Evolutionary conservation across 2,329 filamentous ascomycete species (phyloP), one percentile per base, ranked within the genome.

Genomic region (Claviceps arundinis): DNA sequence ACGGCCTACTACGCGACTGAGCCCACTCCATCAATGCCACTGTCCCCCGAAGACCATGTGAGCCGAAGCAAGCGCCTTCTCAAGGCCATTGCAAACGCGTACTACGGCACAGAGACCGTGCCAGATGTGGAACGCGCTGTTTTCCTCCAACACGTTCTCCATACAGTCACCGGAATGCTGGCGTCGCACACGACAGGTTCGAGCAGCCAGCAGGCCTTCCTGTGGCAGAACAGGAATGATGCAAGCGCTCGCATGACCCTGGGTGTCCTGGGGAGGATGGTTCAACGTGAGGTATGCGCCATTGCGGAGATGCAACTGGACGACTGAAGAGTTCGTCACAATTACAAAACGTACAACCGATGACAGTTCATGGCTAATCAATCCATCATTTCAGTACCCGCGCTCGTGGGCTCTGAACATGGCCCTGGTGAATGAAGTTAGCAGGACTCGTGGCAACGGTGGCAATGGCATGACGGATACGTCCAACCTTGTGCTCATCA

Each of bases 131-230:
- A 60, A 52, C 56, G 61, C 14, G 53, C 55, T 7, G 61, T 57
- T 1, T 62, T 64, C 44, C 56, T 60, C 6, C 60, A 63, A 4
- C 60, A 64, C 46, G 56, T 63, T n/a, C 52, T 64, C 17, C 59
- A 58, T 37, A 58, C 57, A 2, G 57, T 58, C 34, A 56, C 60
- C 43, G 30, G 54, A 0, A 59, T 60, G 54, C 47, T 62, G 17
- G 42, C 43, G 5, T 53, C 55, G 1, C 61, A 63, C 37, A 38
- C 56, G 1, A 47, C 52, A 1, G 17, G 38, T 16, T 52, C 42
- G 4, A 52, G 50, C 1, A 11, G 19, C 30, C 38, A 41, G 2
- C 41, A 61, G 13, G 26, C 57, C 37, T 49, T 56, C 14, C 55
- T 54, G 5, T 34, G 64, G 4, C 37, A 61, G 0, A 56, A 60